A percentile compares a stretch with the other conserved stretches of the same genome.
Conservation (phyloP, 2,329 filamentous ascomycete genomes). For the Juglanconis sp. region DNA sequence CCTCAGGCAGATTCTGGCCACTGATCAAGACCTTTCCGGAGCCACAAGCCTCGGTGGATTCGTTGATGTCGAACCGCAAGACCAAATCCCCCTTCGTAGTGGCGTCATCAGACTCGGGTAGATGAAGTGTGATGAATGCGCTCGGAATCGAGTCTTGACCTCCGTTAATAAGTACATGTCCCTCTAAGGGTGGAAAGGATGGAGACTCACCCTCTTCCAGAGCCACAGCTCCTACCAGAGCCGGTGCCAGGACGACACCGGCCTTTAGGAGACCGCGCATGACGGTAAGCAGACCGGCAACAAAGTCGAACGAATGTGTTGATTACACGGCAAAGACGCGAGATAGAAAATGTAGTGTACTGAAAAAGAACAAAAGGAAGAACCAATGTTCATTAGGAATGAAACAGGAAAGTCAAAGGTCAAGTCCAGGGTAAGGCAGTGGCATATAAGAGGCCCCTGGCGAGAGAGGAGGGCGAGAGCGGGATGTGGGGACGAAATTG, state of each 20-base stretch:
- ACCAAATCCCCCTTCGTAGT: not conserved
- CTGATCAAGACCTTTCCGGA: slow-evolving; percentile 46
- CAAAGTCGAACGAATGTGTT: not conserved
- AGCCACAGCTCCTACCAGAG: slow-evolving; percentile 30
- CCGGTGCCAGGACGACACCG: slow-evolving; percentile 34
- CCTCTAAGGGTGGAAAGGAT: not conserved
- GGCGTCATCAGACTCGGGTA: slow-evolving; percentile 18
- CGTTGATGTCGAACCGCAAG: slow-evolving; percentile 43
- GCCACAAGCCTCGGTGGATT: slow-evolving; percentile 44
- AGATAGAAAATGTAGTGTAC: not conserved
- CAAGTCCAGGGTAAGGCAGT: slow-evolving; percentile 8
- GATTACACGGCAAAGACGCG: not conserved
- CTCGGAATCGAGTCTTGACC: slow-evolving; percentile 21
- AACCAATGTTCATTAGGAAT: not conserved
- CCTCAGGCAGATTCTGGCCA: slow-evolving; percentile 39
- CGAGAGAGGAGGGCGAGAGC: slow-evolving; percentile 12
- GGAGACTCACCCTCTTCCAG: slow-evolving; percentile 15
- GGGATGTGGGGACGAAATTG: slow-evolving; percentile 1
- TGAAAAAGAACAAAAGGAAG: not conserved
- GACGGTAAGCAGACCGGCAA: slow-evolving; percentile 13
- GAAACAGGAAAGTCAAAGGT: slow-evolving; percentile 7
- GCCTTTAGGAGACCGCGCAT: slow-evolving; percentile 34
- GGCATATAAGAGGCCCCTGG: slow-evolving; percentile 13
- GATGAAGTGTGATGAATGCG: slow-evolving; percentile 24
- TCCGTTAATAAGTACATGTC: not conserved